Evolutionary conservation across 2,329 filamentous ascomycete genomes (phyloP).

Genomic region (Venturia aucupariae): DNA sequence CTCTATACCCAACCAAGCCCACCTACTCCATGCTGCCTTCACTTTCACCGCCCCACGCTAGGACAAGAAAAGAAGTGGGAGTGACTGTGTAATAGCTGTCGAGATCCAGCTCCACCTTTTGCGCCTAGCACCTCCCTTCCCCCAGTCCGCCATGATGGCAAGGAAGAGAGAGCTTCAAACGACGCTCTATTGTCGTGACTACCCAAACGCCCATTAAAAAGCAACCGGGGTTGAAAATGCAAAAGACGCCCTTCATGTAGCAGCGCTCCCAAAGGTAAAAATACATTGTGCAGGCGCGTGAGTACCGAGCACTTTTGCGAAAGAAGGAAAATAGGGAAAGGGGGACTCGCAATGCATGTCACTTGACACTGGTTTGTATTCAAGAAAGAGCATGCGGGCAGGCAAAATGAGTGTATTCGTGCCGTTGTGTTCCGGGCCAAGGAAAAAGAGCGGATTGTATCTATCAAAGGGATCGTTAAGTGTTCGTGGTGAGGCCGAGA

Average conservation of each 20-base stretch:
- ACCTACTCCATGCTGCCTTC: not conserved
- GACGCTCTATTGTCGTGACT: not conserved
- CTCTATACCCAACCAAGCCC: not conserved
- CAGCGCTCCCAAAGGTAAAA: not conserved
- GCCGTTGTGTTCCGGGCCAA: constrained; percentile 1
- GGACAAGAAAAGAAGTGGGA: not conserved
- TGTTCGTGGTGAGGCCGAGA: not conserved
- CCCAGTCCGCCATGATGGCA: not conserved
- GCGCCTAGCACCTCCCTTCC: not conserved
- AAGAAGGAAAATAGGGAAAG: not conserved
- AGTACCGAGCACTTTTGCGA: not conserved
- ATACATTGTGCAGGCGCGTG: not conserved
- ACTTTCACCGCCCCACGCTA: not conserved
- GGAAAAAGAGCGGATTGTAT: not conserved
- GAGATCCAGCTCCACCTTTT: constrained; percentile 8
- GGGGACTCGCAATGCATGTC: not conserved
- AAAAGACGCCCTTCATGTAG: not conserved
- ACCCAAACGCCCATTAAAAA: not conserved
- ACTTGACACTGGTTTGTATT: not conserved
- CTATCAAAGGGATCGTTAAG: constrained; percentile 4
- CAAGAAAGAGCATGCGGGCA: not conserved
- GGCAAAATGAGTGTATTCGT: constrained; percentile 1
- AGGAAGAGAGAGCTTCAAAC: not conserved
- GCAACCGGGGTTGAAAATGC: not conserved
- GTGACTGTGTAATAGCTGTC: constrained; percentile 7